These are phyloP conservation scores for Claviceps monticola DNA, from an alignment of 2,329 filamentous ascomycete species.

Conservation along the genomic window DNA sequence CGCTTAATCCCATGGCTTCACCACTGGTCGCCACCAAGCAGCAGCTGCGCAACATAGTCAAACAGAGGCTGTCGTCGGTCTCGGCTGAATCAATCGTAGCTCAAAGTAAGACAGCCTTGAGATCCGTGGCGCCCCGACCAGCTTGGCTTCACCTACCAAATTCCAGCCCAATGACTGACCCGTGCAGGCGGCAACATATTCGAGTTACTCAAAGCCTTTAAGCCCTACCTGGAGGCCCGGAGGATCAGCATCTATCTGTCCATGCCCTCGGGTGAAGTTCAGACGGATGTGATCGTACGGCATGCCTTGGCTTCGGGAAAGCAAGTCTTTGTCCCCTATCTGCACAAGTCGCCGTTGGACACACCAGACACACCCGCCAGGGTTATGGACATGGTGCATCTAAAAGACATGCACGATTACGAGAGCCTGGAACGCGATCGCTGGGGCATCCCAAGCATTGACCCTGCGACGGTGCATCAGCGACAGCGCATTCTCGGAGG, in stretches of 20 bases:
- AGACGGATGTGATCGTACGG: slow-evolving; percentile 68
- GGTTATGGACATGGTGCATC: slow-evolving; percentile 89
- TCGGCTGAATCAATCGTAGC: slow-evolving; percentile 44
- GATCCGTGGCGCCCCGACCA: not conserved
- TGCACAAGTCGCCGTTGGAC: slow-evolving; percentile 47
- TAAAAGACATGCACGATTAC: slow-evolving; percentile 63
- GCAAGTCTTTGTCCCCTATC: slow-evolving; percentile 81
- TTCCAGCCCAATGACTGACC: not conserved
- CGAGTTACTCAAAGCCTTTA: slow-evolving; percentile 48
- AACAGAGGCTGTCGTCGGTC: slow-evolving; percentile 46
- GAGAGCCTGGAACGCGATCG: slow-evolving; percentile 60
- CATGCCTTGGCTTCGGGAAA: slow-evolving; percentile 69
- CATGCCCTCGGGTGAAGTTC: slow-evolving; percentile 79
- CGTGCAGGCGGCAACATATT: slow-evolving; percentile 51
- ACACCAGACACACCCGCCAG: slow-evolving; percentile 39
- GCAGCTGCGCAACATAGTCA: slow-evolving; percentile 59
- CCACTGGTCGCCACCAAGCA: slow-evolving; percentile 47
- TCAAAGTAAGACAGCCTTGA: slow-evolving; percentile 49
- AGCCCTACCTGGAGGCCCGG: slow-evolving; percentile 61
- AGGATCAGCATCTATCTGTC: slow-evolving; percentile 80
- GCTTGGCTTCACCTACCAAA: not conserved
- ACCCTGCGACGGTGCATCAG: slow-evolving; percentile 45
- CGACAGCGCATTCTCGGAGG: slow-evolving; percentile 64
- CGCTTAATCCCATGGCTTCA: slow-evolving; percentile 1
- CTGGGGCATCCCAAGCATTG: slow-evolving; percentile 91